A percentile compares a stretch with the other conserved stretches of the same genome.
phyloP scores from a whole-genome alignment of 2,329 filamentous ascomycete genomes.

The Penicillium sp. region DNA sequence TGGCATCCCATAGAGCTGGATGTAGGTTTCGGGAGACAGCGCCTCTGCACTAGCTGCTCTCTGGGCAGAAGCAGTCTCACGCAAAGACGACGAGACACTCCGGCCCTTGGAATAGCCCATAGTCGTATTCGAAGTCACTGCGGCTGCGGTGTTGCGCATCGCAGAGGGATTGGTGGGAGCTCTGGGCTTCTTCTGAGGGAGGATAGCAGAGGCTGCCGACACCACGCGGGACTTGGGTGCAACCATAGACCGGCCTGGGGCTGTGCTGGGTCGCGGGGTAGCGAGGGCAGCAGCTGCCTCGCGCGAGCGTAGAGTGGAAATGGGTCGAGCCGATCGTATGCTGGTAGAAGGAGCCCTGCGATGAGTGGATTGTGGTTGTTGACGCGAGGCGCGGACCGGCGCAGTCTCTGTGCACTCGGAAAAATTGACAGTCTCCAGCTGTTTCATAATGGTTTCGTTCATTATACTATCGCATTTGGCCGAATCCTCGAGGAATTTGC shows the following conservation, averaged over 20 bases:
- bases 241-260: constrained; percentile 27
- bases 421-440: constrained; percentile 59
- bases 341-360: constrained; percentile 21
- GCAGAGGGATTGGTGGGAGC: constrained; percentile 45
- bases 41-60: constrained; percentile 18
- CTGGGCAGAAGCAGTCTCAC: constrained; percentile 23
- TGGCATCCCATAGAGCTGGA: constrained; percentile 38
- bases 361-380: constrained; percentile 22
- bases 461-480: constrained; percentile 58
- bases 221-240: constrained; percentile 34
- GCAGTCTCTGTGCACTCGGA: constrained; percentile 53
- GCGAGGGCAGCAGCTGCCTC: constrained; percentile 38
- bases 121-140: constrained; percentile 68
- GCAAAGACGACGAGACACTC: constrained; percentile 27
- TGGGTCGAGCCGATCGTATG: constrained; percentile 20
- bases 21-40: constrained; percentile 39
- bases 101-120: constrained; percentile 80
- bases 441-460: constrained; percentile 62
- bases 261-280: constrained; percentile 25
- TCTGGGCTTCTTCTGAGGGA: constrained; percentile 41
- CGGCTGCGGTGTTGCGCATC: constrained; percentile 56
- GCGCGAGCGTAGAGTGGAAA: constrained; percentile 38
- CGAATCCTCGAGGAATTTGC: constrained; percentile 62
- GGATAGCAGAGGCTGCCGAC: constrained; percentile 26
- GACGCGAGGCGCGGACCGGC: constrained; percentile 16